phyloP scores from a whole-genome alignment of 1,284 basidiomycete genomes.

The Wolfiporia cocos region DNA sequence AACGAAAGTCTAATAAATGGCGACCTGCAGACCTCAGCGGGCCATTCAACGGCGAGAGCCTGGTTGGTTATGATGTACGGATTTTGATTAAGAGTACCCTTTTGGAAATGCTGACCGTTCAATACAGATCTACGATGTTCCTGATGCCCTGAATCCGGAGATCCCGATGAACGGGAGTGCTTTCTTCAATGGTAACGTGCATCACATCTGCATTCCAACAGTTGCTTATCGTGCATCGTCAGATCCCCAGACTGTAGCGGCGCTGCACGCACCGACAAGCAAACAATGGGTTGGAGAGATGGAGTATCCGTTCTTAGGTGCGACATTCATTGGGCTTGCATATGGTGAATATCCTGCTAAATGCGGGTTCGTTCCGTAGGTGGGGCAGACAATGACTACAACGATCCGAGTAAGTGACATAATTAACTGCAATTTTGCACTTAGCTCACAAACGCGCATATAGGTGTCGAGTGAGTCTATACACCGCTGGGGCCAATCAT shows the following conservation, averaged over 20 bases:
- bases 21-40: constrained; percentile 7
- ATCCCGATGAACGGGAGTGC: constrained; percentile 25
- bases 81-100: background rate
- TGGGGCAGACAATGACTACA: constrained; percentile 16
- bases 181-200: constrained; percentile 52
- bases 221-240: background rate
- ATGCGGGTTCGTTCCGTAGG: background rate
- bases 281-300: constrained; percentile 43
- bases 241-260: constrained; percentile 50
- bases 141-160: constrained; percentile 29
- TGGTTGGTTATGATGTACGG: constrained; percentile 20
- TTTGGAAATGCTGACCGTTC: background rate
- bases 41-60: constrained; percentile 7
- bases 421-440: background rate
- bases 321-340: background rate
- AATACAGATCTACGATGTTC: constrained; percentile 25
- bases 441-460: background rate
- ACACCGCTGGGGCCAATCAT: background rate
- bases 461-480: constrained; percentile 42
- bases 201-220: background rate
- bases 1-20: background rate
- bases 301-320: constrained; percentile 23
- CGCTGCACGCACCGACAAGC: constrained; percentile 65
- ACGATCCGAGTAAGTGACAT: constrained; percentile 38
- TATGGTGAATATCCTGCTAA: constrained; percentile 3